These are phyloP conservation scores for Simmondsia chinensis DNA, from an alignment of 148 eudicot genomes.

Conservation along the genomic window DNA sequence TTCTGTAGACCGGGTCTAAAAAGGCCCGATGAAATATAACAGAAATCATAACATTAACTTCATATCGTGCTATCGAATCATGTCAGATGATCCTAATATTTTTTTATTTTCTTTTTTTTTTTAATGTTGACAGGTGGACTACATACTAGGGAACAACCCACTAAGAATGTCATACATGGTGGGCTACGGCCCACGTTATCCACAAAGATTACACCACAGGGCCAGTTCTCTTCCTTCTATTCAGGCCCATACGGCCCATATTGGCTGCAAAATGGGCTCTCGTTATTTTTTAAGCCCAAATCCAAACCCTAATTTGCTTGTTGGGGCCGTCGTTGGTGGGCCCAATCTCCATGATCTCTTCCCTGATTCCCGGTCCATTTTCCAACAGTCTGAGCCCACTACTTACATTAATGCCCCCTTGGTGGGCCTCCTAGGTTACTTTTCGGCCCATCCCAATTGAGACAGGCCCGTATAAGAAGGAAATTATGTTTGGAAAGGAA, in stretches of 20 bases:
- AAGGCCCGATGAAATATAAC: too few relatives aligned
- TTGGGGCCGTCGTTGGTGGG: slow-evolving; percentile 97
- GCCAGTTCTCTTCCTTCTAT: slow-evolving; percentile 79
- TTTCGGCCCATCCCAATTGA: slow-evolving; percentile 68
- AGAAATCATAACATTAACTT: too few relatives aligned
- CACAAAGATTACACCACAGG: slow-evolving; percentile 82
- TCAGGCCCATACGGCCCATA: slow-evolving; percentile 53
- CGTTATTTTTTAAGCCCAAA: slow-evolving; percentile 57
- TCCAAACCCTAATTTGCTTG: slow-evolving; percentile 72
- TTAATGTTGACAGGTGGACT: slow-evolving; percentile 52
- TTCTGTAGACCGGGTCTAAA: too few relatives aligned
- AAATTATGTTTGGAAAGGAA: too few relatives aligned
- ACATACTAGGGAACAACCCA: slow-evolving; percentile 93
- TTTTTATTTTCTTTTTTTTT: background rate
- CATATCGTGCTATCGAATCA: too few relatives aligned
- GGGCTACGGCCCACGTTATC: slow-evolving; percentile 76
- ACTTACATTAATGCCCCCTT: slow-evolving; percentile 93
- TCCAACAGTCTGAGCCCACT: slow-evolving; percentile 91
- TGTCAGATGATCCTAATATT: background rate
- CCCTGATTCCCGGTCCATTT: slow-evolving; percentile 84
- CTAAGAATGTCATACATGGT: slow-evolving; percentile 92
- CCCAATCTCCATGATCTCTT: slow-evolving; percentile 73
- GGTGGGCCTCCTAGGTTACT: slow-evolving; percentile 86
- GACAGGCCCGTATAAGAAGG: too few relatives aligned
- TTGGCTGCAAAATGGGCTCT: slow-evolving; percentile 77